These are phyloP conservation scores for Xylaria intraflava DNA, from an alignment of 495 filamentous ascomycete genomes.

Conservation along the genomic window DNA sequence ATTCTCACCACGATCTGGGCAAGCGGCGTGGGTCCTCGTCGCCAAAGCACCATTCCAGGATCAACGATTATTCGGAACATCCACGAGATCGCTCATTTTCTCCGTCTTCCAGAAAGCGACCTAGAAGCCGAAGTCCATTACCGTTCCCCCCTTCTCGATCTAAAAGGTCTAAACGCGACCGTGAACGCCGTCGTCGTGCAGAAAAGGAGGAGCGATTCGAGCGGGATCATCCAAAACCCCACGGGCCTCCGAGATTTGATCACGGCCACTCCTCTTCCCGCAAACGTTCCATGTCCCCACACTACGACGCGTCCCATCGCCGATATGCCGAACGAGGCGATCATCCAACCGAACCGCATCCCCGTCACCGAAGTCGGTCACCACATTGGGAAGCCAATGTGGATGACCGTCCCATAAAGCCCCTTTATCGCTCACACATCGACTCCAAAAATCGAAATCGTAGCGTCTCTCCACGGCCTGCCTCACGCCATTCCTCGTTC, in stretches of 20 bases:
- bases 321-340: slow-evolving; percentile 20
- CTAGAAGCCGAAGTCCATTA: slow-evolving; percentile 23
- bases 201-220: slow-evolving; percentile 19
- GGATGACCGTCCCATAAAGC: slow-evolving; percentile 11
- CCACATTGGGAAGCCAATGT: slow-evolving; percentile 18
- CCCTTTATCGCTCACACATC: slow-evolving; percentile 9
- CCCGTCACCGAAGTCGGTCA: slow-evolving; percentile 28
- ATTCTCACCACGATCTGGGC: slow-evolving; percentile 10
- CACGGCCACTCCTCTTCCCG: slow-evolving; percentile 11
- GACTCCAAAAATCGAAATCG: slow-evolving; percentile 20
- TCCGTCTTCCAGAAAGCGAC: slow-evolving; percentile 24
- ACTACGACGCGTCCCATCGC: slow-evolving; percentile 15
- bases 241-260: slow-evolving; percentile 10
- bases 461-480: slow-evolving; percentile 21
- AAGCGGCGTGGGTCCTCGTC: slow-evolving; percentile 22
- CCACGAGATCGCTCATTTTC: slow-evolving; percentile 24
- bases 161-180: slow-evolving; percentile 25
- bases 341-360: slow-evolving; percentile 10
- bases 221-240: slow-evolving; percentile 15
- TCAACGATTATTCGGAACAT: slow-evolving; percentile 16
- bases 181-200: slow-evolving; percentile 23
- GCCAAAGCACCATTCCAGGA: slow-evolving; percentile 18
- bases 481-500: slow-evolving; percentile 29
- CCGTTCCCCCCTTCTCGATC: slow-evolving; percentile 21
- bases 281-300: slow-evolving; percentile 21